Base-by-base conservation (phyloP, 2,329 filamentous ascomycete species). In the Fusarium palustre region DNA sequence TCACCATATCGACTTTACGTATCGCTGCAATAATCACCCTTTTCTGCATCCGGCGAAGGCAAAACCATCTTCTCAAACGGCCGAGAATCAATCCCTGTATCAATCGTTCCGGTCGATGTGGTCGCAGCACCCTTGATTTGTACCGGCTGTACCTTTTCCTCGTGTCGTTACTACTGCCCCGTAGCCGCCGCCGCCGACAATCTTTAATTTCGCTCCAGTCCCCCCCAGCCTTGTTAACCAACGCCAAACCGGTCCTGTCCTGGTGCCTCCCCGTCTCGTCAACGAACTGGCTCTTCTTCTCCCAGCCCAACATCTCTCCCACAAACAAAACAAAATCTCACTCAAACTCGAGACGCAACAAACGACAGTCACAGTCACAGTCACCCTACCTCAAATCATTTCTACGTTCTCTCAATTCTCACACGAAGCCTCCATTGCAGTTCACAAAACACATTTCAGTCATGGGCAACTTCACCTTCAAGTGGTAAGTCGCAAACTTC, bases 401-500 rank as follows among this genome's bases (percentile, higher is more conserved):
- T 30, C 41, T 57, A 50, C 58, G 57, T 47, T 53, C 62, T 56
- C 54, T 56, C 43, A 43, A 59, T 52, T 60, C 55, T 39, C 53
- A 60, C 36, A 48, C 56, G 59, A 70, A 64, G 31, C 56, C 58
- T 57, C 54, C 52, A 38, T 54, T 63, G 56, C 49, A 66, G 53
- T 61, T 59, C 59, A 56, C 63, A 60, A 66, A 55, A 61, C 52
- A 55, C 55, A 71, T 72, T 72, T 62, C 70, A 75, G 81, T 76
- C 71, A 90, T 91, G 88, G 89, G 87, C 75, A 90, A 83, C 81
- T 91, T 88, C 77, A 88, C 88, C 52, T 92, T 92, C 83, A 89
- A 86, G 79, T 92, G 90, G 90, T 92, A 81, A 81, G 88, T 79
- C 41, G 38, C 58, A 66, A 57, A 64, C 56, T 41, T 28, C 24